These are phyloP conservation scores for Ustilago curta DNA, from an alignment of 1,284 basidiomycete species.

Conservation along the genomic window DNA sequence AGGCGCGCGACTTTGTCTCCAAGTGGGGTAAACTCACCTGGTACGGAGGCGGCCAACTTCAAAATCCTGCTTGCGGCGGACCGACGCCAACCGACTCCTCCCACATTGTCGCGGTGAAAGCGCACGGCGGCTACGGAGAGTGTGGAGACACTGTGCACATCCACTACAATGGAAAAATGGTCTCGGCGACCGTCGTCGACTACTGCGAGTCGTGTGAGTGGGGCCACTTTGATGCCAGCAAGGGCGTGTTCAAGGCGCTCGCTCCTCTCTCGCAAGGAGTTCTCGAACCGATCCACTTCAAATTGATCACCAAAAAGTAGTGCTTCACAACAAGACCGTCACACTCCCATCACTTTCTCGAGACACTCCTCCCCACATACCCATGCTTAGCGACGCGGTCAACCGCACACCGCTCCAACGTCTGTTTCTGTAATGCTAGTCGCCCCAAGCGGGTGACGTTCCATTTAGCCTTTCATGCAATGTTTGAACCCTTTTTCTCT, in stretches of 20 bases:
- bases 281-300: slow-evolving; percentile 52
- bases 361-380: no score
- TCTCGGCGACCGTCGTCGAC: slow-evolving; percentile 56
- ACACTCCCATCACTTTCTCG: no score
- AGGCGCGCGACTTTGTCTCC: slow-evolving; percentile 50
- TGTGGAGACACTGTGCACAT: slow-evolving; percentile 63
- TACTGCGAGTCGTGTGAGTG: slow-evolving; percentile 57
- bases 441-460: neutral
- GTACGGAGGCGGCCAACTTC: slow-evolving; percentile 61
- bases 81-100: slow-evolving; percentile 53
- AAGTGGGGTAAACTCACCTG: slow-evolving; percentile 59
- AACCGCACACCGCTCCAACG: no score
- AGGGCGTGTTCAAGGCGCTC: slow-evolving; percentile 59
- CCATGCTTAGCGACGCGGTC: no score
- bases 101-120: slow-evolving; percentile 58
- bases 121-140: slow-evolving; percentile 54
- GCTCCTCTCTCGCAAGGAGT: slow-evolving; percentile 58
- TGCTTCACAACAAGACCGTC: neutral
- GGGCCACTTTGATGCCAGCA: slow-evolving; percentile 58
- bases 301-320: slow-evolving; percentile 50
- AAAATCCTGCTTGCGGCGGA: slow-evolving; percentile 64
- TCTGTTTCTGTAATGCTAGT: no score
- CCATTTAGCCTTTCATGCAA: neutral
- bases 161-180: slow-evolving; percentile 61
- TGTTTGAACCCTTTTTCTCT: no score